Conservation (phyloP, 129 eudicot species). For the Flaveria sonorensis region DNA sequence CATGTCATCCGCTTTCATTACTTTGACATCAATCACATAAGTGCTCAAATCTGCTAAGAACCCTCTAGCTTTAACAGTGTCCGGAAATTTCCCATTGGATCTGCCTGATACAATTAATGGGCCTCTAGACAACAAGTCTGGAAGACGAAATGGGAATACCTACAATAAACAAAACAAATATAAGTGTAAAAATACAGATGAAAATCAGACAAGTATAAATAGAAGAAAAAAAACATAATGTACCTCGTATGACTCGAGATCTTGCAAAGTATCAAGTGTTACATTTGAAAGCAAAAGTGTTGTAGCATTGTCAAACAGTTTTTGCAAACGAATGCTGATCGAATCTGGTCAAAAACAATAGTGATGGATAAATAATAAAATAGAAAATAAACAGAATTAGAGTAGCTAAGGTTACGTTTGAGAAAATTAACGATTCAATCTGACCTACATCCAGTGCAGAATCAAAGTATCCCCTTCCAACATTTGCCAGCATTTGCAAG, state of each 20-base stretch:
- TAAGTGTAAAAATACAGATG: not conserved
- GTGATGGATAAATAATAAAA: not conserved
- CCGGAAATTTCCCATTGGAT: constrained; percentile 64
- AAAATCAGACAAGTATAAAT: not conserved
- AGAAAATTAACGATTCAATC: constrained; percentile 13
- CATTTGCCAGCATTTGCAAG: constrained; percentile 79
- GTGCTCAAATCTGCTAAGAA: constrained; percentile 58
- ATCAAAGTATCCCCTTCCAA: constrained; percentile 81
- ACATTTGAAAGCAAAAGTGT: constrained; percentile 65
- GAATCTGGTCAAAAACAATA: constrained; percentile 50
- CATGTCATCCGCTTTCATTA: constrained; percentile 47
- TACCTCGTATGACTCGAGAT: constrained; percentile 72
- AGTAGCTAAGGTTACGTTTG: not conserved
- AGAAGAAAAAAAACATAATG: not conserved
- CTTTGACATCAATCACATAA: constrained; percentile 53
- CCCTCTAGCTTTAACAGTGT: constrained; percentile 54
- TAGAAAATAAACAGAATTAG: not conserved
- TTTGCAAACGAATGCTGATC: constrained; percentile 55
- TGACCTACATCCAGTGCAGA: constrained; percentile 77
- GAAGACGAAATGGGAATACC: constrained; percentile 58
- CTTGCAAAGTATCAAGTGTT: constrained; percentile 53
- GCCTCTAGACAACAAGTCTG: constrained; percentile 55
- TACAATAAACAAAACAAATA: constrained; percentile 28
- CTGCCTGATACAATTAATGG: constrained; percentile 83
- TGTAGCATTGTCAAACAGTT: constrained; percentile 54